phyloP scores from a whole-genome alignment of 352 stramenopile genomes.

The Peronospora destructor region DNA sequence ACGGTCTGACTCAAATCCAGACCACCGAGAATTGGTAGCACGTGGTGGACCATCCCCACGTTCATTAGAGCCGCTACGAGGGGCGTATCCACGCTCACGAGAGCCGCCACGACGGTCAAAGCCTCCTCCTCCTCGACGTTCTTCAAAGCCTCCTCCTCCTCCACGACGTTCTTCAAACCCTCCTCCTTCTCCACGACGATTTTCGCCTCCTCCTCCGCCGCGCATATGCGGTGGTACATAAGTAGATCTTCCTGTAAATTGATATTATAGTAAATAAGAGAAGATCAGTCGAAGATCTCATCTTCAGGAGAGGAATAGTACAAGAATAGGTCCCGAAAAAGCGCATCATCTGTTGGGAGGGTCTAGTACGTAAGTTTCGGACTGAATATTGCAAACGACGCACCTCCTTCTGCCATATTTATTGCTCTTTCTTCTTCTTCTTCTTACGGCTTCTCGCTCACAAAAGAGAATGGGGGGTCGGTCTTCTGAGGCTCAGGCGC shows the following conservation, averaged over 20 bases:
- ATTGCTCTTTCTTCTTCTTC: conserved; percentile 17
- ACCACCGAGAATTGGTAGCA: conserved; percentile 48
- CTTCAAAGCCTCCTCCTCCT: conserved; percentile 16
- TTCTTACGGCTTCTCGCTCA: conserved; percentile 32
- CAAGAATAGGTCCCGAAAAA: neutral
- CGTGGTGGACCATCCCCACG: conserved; percentile 24
- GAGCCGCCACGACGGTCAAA: conserved; percentile 32
- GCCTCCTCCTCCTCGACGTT: conserved; percentile 23
- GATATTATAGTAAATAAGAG: conserved; percentile 10
- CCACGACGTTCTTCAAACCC: conserved; percentile 18
- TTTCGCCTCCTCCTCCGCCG: conserved; percentile 27
- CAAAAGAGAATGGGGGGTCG: conserved; percentile 32
- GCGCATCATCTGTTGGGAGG: too few relatives aligned
- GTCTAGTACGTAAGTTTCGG: too few relatives aligned
- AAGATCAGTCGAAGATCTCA: conserved; percentile 7
- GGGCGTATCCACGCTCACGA: conserved; percentile 26
- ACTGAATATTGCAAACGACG: neutral
- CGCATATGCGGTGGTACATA: conserved; percentile 74
- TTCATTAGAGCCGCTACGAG: conserved; percentile 30
- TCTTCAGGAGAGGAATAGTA: neutral
- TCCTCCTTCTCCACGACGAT: conserved; percentile 18
- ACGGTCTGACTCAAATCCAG: conserved; percentile 42
- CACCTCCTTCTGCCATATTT: conserved; percentile 44
- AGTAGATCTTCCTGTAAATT: conserved; percentile 49
- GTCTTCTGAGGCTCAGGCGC: conserved; percentile 13